Conservation (phyloP, 2,329 filamentous ascomycete species). For the Penicillium brevicompactum region DNA sequence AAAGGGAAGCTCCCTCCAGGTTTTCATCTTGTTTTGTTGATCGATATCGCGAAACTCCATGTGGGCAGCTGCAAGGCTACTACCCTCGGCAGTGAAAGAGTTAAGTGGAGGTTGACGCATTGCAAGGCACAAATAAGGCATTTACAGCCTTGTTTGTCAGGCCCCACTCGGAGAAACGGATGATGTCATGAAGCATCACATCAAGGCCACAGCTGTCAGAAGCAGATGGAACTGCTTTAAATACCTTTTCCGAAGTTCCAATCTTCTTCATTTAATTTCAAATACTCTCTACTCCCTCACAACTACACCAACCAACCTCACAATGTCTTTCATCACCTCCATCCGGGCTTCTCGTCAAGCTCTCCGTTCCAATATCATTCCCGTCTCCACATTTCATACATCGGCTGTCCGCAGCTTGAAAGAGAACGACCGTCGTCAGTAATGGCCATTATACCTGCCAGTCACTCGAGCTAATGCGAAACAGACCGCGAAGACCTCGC, state of each 20-base stretch:
- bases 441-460: background rate
- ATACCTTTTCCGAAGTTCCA: background rate
- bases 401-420: slow-evolving; percentile 34
- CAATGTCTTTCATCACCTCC: slow-evolving; percentile 41
- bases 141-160: background rate
- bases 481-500: slow-evolving; percentile 47
- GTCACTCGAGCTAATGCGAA: background rate
- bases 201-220: background rate
- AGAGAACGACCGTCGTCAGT: slow-evolving; percentile 39
- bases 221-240: background rate
- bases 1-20: too few relatives aligned
- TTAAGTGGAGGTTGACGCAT: too few relatives aligned
- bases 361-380: slow-evolving; percentile 20
- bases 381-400: slow-evolving; percentile 31
- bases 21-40: background rate
- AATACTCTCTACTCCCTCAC: background rate
- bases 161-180: background rate
- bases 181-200: background rate
- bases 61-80: too few relatives aligned
- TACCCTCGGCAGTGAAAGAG: too few relatives aligned
- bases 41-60: background rate
- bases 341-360: slow-evolving; percentile 28
- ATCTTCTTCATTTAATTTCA: background rate
- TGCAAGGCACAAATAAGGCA: too few relatives aligned
- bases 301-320: background rate